These are phyloP conservation scores for Eimeria necatrix DNA, from an alignment of 169 alveolate genomes.

Conservation along the genomic window DNA sequence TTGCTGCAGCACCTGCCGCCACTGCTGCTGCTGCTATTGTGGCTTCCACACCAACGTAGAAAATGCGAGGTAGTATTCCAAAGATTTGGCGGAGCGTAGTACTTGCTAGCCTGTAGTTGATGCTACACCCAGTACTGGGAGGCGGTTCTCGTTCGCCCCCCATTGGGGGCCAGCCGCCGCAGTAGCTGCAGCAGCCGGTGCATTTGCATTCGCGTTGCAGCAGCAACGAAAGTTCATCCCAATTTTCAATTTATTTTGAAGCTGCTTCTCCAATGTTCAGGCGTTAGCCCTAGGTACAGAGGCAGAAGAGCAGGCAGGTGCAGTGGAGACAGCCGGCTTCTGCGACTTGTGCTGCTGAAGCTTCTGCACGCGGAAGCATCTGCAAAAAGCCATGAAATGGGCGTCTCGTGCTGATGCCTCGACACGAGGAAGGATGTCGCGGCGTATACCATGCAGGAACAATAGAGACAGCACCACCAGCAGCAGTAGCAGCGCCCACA, in stretches of 20 bases:
- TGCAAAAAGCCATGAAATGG: neutral
- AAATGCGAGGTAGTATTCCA: neutral
- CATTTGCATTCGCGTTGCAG: neutral
- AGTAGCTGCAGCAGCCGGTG: neutral
- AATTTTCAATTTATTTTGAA: neutral
- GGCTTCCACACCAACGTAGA: neutral
- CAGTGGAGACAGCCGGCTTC: neutral
- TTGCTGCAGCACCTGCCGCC: neutral
- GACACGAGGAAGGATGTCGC: neutral
- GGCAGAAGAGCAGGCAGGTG: neutral
- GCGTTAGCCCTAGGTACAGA: neutral
- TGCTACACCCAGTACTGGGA: neutral
- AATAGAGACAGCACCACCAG: neutral
- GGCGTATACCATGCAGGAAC: neutral
- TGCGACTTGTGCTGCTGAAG: neutral
- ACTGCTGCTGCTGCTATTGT: neutral
- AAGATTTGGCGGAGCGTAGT: neutral
- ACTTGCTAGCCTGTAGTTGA: neutral
- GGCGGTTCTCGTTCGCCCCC: conserved; percentile 5
- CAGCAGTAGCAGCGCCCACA: neutral
- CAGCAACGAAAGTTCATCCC: neutral
- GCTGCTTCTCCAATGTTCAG: neutral
- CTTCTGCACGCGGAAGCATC: too few species aligned
- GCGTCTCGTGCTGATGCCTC: neutral
- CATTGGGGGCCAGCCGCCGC: neutral